Conservation (phyloP, 352 stramenopile genomes). For the Pythium plurisporium region DNA sequence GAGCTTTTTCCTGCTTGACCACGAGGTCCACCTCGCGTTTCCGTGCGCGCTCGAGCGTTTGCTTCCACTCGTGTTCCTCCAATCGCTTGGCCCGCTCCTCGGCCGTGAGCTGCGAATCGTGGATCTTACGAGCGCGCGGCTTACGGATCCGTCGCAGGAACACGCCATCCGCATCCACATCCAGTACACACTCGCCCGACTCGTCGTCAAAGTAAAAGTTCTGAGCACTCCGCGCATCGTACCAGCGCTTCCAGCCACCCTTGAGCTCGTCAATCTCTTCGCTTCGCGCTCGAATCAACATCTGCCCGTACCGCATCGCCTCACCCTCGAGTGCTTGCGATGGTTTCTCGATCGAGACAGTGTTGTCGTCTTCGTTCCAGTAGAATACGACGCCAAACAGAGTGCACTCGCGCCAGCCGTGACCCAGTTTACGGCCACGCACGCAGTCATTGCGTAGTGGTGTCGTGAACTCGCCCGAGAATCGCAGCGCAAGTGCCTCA, state of each 20-base stretch:
- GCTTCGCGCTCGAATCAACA: slow-evolving; percentile 44
- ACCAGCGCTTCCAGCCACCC: slow-evolving; percentile 51
- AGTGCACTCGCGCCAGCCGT: slow-evolving; percentile 45
- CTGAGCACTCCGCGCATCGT: slow-evolving; percentile 45
- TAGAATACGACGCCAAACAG: slow-evolving; percentile 59
- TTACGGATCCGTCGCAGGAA: slow-evolving; percentile 36
- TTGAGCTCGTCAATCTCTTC: slow-evolving; percentile 54
- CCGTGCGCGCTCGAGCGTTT: slow-evolving; percentile 42
- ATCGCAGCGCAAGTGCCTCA: slow-evolving; percentile 36
- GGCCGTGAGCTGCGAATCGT: slow-evolving; percentile 17
- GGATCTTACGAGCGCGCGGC: slow-evolving; percentile 8
- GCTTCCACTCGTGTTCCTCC: slow-evolving; percentile 67
- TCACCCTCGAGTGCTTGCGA: slow-evolving; percentile 43
- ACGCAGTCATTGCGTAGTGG: slow-evolving; percentile 38
- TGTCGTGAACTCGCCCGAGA: slow-evolving; percentile 31
- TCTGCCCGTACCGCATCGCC: slow-evolving; percentile 48
- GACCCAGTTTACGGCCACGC: slow-evolving; percentile 35
- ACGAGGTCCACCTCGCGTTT: slow-evolving; percentile 31
- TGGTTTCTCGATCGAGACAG: slow-evolving; percentile 52
- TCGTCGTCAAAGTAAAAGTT: slow-evolving; percentile 67
- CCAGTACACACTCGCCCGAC: slow-evolving; percentile 60
- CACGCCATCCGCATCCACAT: slow-evolving; percentile 32
- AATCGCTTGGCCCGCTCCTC: slow-evolving; percentile 24
- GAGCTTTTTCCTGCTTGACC: slow-evolving; percentile 21
- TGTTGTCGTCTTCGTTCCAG: slow-evolving; percentile 25